Percentiles rank a stretch among this genome's conserved stretches.
Conservation (phyloP, 108 stramenopile genomes). For the Skeletonema potamos region DNA sequence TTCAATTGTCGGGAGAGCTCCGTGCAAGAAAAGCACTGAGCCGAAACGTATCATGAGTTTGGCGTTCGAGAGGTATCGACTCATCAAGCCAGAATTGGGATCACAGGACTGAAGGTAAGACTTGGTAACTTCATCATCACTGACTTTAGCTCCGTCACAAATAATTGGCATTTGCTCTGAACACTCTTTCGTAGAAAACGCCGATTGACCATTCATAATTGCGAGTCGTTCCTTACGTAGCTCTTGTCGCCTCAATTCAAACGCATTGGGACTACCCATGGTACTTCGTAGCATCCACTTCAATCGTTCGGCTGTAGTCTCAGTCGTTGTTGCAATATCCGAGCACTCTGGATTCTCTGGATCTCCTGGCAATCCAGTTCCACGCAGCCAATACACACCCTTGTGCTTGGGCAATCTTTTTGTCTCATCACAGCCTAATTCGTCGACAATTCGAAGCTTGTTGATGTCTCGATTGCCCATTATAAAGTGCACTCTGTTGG, state of each 20-base stretch:
- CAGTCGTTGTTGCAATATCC: conserved; percentile 7
- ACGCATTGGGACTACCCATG: conserved; percentile 83
- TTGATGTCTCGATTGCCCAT: conserved; percentile 92
- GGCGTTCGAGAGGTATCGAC: conserved; percentile 60
- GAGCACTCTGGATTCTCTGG: conserved; percentile 15
- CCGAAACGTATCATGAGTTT: conserved; percentile 60
- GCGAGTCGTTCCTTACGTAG: conserved; percentile 46
- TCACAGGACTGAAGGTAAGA: conserved; percentile 73
- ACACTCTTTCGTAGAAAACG: not conserved
- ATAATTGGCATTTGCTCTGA: not conserved
- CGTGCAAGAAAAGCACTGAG: conserved; percentile 69
- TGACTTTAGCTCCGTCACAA: conserved; percentile 9
- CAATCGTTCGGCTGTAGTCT: conserved; percentile 57
- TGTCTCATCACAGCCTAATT: conserved; percentile 40
- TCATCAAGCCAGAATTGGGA: conserved; percentile 70
- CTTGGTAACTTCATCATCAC: conserved; percentile 68
- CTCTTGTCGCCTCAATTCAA: conserved; percentile 70
- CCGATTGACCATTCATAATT: conserved; percentile 12
- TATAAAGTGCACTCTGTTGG: conserved; percentile 74
- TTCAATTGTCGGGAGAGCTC: conserved; percentile 60
- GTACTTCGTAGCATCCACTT: conserved; percentile 76
- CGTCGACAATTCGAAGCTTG: conserved; percentile 79
- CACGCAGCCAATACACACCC: conserved; percentile 72
- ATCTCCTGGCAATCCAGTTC: conserved; percentile 53
- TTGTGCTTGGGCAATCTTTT: conserved; percentile 50